These are phyloP conservation scores for Chrysosporium keratinophilum DNA, from an alignment of 2,329 filamentous ascomycete species.

Conservation along the genomic window DNA sequence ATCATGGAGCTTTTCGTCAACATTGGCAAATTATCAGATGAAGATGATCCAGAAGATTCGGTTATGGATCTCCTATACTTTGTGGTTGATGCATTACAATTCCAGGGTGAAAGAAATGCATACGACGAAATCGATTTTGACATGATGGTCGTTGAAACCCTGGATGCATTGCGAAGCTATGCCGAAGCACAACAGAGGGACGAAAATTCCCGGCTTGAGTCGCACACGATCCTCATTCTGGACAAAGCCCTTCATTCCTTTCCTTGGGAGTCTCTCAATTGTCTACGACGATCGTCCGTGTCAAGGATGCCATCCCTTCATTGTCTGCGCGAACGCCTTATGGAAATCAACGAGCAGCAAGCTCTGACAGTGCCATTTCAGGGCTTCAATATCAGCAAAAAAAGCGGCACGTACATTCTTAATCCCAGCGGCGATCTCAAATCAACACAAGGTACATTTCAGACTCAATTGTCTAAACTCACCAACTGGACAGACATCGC, in stretches of 20 bases:
- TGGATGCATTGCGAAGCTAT: constrained; percentile 73
- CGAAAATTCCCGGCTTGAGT: constrained; percentile 18
- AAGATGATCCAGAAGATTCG: constrained; percentile 73
- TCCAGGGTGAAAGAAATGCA: constrained; percentile 89
- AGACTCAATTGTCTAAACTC: constrained; percentile 49
- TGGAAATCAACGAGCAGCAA: constrained; percentile 26
- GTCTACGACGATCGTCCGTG: constrained; percentile 65
- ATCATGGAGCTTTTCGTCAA: constrained; percentile 84
- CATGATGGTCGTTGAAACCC: constrained; percentile 72
- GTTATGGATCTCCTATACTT: constrained; percentile 93
- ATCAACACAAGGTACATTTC: constrained; percentile 67
- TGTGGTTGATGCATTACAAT: constrained; percentile 90
- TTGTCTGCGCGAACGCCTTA: constrained; percentile 65
- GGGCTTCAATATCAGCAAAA: constrained; percentile 46
- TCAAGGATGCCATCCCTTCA: constrained; percentile 81
- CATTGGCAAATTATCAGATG: constrained; percentile 60
- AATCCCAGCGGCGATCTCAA: constrained; percentile 80
- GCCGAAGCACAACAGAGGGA: constrained; percentile 40
- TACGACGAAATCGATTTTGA: constrained; percentile 98
- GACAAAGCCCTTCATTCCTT: constrained; percentile 86
- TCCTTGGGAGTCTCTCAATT: constrained; percentile 92
- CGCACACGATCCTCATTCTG: constrained; percentile 76
- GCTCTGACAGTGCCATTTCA: constrained; percentile 5
- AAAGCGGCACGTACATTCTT: constrained; percentile 57
- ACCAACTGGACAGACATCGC: constrained; percentile 57